Conservation (phyloP, 805 yeast genomes). For the Starmera caribaea region DNA sequence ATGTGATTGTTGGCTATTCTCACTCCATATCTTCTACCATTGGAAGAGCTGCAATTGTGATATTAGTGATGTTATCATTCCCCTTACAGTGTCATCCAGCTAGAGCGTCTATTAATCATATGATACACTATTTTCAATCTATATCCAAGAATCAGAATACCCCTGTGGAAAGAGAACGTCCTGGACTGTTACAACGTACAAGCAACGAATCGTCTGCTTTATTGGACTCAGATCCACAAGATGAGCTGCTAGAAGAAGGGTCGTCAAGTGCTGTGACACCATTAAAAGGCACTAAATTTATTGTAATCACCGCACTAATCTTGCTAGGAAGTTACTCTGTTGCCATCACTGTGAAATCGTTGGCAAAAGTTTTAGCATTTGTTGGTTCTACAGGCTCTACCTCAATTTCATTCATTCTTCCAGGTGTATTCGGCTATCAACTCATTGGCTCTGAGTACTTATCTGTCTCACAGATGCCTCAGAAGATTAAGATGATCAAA, state of each 20-base stretch:
- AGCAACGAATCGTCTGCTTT: conserved; percentile 4
- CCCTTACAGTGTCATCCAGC: conserved; percentile 91
- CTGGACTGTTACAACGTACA: neutral
- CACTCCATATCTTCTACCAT: conserved; percentile 55
- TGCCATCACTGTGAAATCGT: conserved; percentile 60
- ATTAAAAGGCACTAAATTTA: conserved; percentile 29
- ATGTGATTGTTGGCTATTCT: conserved; percentile 72
- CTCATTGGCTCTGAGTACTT: conserved; percentile 43
- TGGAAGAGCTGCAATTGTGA: conserved; percentile 73
- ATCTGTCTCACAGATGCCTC: conserved; percentile 12
- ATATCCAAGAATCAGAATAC: conserved; percentile 1
- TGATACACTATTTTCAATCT: conserved; percentile 38
- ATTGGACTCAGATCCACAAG: conserved; percentile 9
- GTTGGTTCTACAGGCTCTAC: conserved; percentile 95
- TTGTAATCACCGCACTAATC: conserved; percentile 40
- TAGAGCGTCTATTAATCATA: conserved; percentile 70
- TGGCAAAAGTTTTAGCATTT: conserved; percentile 74
- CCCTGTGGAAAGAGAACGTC: conserved; percentile 1
- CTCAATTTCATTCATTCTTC: conserved; percentile 80
- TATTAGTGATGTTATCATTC: conserved; percentile 73
- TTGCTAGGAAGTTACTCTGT: conserved; percentile 47
- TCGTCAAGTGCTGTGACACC: conserved; percentile 14
- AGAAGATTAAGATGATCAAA: conserved; percentile 22
- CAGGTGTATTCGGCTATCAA: conserved; percentile 78
- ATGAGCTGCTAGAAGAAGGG: conserved; percentile 24